Percentiles rank a stretch among this genome's conserved stretches.
These are phyloP conservation scores for Xylaria sp. DNA, from an alignment of 2,329 filamentous ascomycete species.

Conservation along the genomic window DNA sequence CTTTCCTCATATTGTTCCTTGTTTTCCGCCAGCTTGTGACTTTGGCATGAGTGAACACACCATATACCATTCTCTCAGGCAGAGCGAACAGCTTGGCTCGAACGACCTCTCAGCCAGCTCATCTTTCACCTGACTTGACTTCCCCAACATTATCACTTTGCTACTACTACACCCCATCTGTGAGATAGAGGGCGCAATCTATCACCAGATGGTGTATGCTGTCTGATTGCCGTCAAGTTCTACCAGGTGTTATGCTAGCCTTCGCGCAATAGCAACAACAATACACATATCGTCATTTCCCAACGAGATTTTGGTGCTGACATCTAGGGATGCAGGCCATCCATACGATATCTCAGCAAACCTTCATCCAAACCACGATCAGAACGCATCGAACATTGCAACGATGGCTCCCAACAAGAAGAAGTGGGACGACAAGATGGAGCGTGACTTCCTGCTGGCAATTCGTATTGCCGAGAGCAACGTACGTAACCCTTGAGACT, in stretches of 20 bases:
- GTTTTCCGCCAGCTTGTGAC: neutral
- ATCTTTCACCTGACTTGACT: neutral
- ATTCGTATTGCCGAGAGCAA: conserved; percentile 29
- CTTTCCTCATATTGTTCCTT: neutral
- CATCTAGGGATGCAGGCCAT: neutral
- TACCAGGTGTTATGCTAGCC: neutral
- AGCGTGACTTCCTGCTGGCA: conserved; percentile 33
- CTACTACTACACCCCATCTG: neutral
- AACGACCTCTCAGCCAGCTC: conserved; percentile 59
- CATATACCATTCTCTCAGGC: conserved; percentile 66
- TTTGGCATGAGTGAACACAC: conserved; percentile 63
- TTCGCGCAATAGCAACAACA: neutral
- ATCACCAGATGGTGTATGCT: neutral
- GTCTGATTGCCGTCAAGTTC: too few relatives aligned
- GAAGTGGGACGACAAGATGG: conserved; percentile 54
- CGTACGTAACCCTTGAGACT: neutral
- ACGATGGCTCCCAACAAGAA: conserved; percentile 10
- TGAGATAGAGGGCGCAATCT: neutral
- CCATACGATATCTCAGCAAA: neutral
- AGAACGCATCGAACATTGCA: neutral
- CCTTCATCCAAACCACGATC: neutral
- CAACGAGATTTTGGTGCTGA: neutral
- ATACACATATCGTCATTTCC: neutral
- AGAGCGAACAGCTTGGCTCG: conserved; percentile 64
- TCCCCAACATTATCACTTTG: neutral